Evolutionary conservation across 345 rosid species (phyloP), one percentile per base, ranked within the genome.

Genomic region (Xanthoceras sorbifolium): DNA sequence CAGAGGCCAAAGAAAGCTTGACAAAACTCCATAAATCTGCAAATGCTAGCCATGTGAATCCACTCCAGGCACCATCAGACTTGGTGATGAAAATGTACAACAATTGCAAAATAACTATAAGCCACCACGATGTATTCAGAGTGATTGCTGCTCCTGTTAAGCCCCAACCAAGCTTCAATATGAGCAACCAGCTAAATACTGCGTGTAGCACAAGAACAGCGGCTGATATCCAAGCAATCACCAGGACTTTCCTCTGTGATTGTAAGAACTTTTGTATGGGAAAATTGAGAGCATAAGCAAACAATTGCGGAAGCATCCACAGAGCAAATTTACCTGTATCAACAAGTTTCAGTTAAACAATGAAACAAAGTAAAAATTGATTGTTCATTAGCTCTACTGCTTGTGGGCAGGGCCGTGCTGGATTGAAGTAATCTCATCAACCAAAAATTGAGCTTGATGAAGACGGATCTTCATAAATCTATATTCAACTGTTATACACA

Each of bases 61-160:
- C 98, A 84, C 66, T 86, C 99, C 98, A 96, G 0, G 99, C 97
- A 50, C 99, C 98, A 54, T 92, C 98, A 1, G 99, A 92, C 36
- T 80, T 88, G 76, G 97, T 92, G 62, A 92, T 89, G 78, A 96
- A 85, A 77, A 93, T 93, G 84, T 96, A 96, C 59, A 85, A 59
- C 59, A 96, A 80, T 76, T 96, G 97, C 4, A 79, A 82, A 1
- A 86, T 81, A 69, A 92, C 87, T 23, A 93, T 81, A 69, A 96
- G 83, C 98, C 98, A 93, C 97, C 98, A 93, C 3, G 99, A 96
- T 18, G 87, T 73, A 59, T 93, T 96, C 22, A 93, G 90, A 12
- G 87, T 87, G 50, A 93, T 76, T 70, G 99, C 99, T 11, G 98
- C 99, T 73, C 98, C 99, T 0, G 81, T 78, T 73, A 96, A 83